Base-by-base conservation (phyloP, 371 early-diverging fungal genomes). In the Saksenaea vasiformis region DNA sequence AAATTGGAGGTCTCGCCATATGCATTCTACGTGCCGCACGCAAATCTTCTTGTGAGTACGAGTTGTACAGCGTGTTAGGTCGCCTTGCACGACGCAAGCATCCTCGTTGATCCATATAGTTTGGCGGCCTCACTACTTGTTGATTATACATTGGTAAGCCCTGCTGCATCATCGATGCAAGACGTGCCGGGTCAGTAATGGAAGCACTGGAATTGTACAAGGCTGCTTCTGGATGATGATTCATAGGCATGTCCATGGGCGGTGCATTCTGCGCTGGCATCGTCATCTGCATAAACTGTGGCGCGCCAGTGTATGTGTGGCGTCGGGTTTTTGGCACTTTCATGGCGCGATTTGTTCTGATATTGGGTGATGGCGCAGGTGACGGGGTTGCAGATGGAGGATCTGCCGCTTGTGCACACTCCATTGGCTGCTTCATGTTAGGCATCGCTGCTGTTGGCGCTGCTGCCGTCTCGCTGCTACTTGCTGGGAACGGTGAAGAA, bases 381-480 rank as follows among this genome's bases (percentile, higher is more conserved):
- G 71, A 71, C 1, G 71, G 64, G 3, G 71, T 67, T 1, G 71
- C 61, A 11, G 71, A 71, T 11, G 71, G 67, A 0, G 67, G 53
- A 58, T 69, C 67, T 5, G 68, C 60, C 14, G 51, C 14, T 22
- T 54, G 39, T 5, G 60, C 63, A 28, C 39, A 13, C 19, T 56
- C 34, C 51, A 39, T 51, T 55, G 38, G 51, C 34, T 31, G 41
- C 37, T 22, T 59, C 15, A 36, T 53, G 55, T 14, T 34, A 37
- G 22, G 24, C 34, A 17, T 39, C 5, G 26, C 13, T 36, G 22
- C 24, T 8, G 57, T 26, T 31, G 61, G 57, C 26, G 55, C 47
- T 7, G 66, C 39, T 15, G 61, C 26, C 9, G 61, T 66, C 26
- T 66, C 43, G 26, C 66, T 56, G 47, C 61, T 57, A 57, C 24